phyloP scores from a whole-genome alignment of 805 yeast genomes.

The Wickerhamiella australiensis region DNA sequence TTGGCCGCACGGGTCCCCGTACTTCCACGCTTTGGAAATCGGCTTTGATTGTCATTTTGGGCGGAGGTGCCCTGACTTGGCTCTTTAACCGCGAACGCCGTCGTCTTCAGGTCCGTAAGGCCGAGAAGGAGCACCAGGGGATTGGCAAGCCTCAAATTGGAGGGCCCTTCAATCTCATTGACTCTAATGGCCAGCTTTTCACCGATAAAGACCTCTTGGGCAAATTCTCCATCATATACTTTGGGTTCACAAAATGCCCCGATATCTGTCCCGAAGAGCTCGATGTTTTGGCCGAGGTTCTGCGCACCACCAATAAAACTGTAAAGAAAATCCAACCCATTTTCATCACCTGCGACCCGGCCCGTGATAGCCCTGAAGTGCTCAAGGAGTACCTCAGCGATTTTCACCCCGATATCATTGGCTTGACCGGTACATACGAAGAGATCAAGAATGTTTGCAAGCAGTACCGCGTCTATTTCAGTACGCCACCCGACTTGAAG shows the following conservation, averaged over 20 bases:
- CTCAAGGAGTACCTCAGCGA: conserved; percentile 71
- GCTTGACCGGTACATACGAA: conserved; percentile 84
- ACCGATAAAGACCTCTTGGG: conserved; percentile 68
- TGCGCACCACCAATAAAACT: conserved; percentile 44
- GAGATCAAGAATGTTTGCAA: conserved; percentile 77
- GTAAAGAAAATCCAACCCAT: conserved; percentile 52
- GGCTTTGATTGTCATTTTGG: conserved; percentile 47
- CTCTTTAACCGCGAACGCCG: conserved; percentile 67
- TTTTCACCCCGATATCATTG: conserved; percentile 80
- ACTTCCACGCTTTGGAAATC: conserved; percentile 58
- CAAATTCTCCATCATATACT: conserved; percentile 74
- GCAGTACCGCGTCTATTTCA: conserved; percentile 84
- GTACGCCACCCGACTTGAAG: conserved; percentile 89
- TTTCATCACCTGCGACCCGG: conserved; percentile 95
- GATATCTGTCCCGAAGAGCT: conserved; percentile 98
- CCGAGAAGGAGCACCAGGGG: conserved; percentile 76
- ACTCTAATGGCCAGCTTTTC: conserved; percentile 57
- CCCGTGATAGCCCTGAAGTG: conserved; percentile 80
- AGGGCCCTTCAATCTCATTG: conserved; percentile 69
- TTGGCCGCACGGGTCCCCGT: conserved; percentile 31
- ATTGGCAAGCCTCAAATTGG: conserved; percentile 89
- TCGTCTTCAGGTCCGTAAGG: conserved; percentile 58
- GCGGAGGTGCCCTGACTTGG: conserved; percentile 61
- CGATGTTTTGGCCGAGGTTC: conserved; percentile 72
- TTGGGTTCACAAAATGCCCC: conserved; percentile 96